A percentile compares a stretch with the other conserved stretches of the same genome.
These are phyloP conservation scores for Fusarium compactum DNA, from an alignment of 2,329 filamentous ascomycete genomes.

Conservation along the genomic window DNA sequence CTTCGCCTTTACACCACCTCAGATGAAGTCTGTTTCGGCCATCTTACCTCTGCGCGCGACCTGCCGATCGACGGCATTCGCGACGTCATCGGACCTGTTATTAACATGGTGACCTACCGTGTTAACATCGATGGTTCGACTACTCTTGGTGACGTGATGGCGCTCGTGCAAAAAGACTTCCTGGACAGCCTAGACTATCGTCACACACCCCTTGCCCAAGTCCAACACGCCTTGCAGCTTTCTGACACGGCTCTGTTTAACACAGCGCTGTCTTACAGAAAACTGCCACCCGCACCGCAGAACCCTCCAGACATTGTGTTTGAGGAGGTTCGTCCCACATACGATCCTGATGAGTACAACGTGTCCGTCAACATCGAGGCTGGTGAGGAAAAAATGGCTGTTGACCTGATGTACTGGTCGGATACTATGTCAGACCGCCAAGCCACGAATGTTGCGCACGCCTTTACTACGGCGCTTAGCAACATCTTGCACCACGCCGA, in stretches of 20 bases:
- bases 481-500: constrained; percentile 33
- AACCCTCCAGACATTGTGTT: constrained; percentile 32
- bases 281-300: constrained; percentile 21
- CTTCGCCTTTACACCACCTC: constrained; percentile 56
- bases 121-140: constrained; percentile 48
- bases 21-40: constrained; percentile 65
- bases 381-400: constrained; percentile 32
- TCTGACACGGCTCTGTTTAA: constrained; percentile 42
- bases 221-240: constrained; percentile 41
- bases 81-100: constrained; percentile 63
- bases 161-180: constrained; percentile 25
- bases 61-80: constrained; percentile 60
- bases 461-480: constrained; percentile 34
- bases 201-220: constrained; percentile 26
- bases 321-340: constrained; percentile 41
- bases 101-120: constrained; percentile 69
- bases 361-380: constrained; percentile 41
- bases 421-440: constrained; percentile 36
- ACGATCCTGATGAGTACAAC: constrained; percentile 42
- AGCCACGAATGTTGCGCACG: constrained; percentile 33
- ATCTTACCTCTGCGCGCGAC: constrained; percentile 65
- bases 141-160: constrained; percentile 9
- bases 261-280: constrained; percentile 43
- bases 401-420: constrained; percentile 45
- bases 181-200: constrained; percentile 33